Evolutionary conservation across 2,329 filamentous ascomycete genomes (phyloP), one percentile per base, ranked within the genome.

Genomic region (Phoma sp.): DNA sequence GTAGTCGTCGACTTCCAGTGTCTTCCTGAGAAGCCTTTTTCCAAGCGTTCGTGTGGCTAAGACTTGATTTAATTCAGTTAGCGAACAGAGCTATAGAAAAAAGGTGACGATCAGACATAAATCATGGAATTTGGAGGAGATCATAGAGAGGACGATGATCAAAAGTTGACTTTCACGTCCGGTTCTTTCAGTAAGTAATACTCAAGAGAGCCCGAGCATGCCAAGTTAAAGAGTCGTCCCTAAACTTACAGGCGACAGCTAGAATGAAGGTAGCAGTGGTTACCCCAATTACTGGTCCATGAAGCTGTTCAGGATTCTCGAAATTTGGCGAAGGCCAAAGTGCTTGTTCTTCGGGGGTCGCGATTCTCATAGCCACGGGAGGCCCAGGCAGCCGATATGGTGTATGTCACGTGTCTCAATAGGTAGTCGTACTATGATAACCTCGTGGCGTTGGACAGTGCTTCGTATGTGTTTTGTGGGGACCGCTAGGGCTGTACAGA

Each of bases 281-380:
- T 6, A 65, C 32, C 2, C 57, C 67, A 24, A 68, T 51, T 2
- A 72, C 41, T 6, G 67, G 47, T 10, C 47, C 25, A 6, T 55
- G 52, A 10, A 63, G 58, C 29, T 58, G 61, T 21, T 67, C 61
- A 9, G 69, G 68, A 29, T 69, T 56, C 7, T 51, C 55, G 22
- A 60, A 70, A 37, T 72, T 72, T 24, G 69, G 64, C 36, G 45
- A 36, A 2, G 68, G 68, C 69, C 69, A 72, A 6, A 40, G 24
- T n/a, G 57, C 47, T 38, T 52, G 43, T 36, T 56, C 46, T 13
- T 50, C 52, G 27, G 52, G 31, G 8, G 44, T 59, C 12, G 52
- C 36, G 10, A 33, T 43, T 19, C 39, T 50, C 53, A 56, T 56
- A 10, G n/a, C 32, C 31, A 45, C 19, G 25, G 39, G 9, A 36